Conservation (phyloP, 768 basidiomycete genomes). For the Suillus spraguei region DNA sequence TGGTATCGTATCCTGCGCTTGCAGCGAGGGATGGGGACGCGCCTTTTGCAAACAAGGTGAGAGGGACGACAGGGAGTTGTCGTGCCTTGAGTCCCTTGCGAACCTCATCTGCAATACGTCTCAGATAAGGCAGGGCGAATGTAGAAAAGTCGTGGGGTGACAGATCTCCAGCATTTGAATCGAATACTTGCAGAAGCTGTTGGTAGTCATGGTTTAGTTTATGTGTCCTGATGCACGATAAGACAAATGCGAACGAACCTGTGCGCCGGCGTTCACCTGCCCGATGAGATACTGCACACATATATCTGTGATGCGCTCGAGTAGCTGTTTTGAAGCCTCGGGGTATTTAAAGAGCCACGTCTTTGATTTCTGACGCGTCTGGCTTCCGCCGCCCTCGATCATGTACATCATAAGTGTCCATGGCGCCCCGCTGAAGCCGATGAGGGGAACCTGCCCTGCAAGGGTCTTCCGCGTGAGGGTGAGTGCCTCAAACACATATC, state of each 20-base stretch:
- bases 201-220: background rate
- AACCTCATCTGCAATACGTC: constrained; percentile 73
- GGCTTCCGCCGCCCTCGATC: constrained; percentile 95
- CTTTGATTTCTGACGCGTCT: constrained; percentile 89
- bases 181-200: constrained; percentile 95
- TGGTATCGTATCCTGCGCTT: constrained; percentile 77
- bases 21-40: constrained; percentile 77
- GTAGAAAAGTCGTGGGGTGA: constrained; percentile 82
- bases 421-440: constrained; percentile 96
- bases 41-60: constrained; percentile 96
- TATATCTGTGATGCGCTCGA: constrained; percentile 82
- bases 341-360: constrained; percentile 94
- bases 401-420: constrained; percentile 99
- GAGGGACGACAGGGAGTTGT: constrained; percentile 62
- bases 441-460: constrained; percentile 89
- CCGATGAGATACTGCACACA: constrained; percentile 91
- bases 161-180: constrained; percentile 94
- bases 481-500: constrained; percentile 93
- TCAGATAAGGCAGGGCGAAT: constrained; percentile 83
- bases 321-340: constrained; percentile 74
- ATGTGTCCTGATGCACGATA: background rate
- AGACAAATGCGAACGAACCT: constrained; percentile 54
- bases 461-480: constrained; percentile 80
- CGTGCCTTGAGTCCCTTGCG: constrained; percentile 56
- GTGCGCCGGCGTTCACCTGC: constrained; percentile 94